Percentiles rank a stretch among this genome's conserved stretches.
These are phyloP conservation scores for Albifimbria verrucaria DNA, from an alignment of 2,329 filamentous ascomycete genomes.

Conservation along the genomic window DNA sequence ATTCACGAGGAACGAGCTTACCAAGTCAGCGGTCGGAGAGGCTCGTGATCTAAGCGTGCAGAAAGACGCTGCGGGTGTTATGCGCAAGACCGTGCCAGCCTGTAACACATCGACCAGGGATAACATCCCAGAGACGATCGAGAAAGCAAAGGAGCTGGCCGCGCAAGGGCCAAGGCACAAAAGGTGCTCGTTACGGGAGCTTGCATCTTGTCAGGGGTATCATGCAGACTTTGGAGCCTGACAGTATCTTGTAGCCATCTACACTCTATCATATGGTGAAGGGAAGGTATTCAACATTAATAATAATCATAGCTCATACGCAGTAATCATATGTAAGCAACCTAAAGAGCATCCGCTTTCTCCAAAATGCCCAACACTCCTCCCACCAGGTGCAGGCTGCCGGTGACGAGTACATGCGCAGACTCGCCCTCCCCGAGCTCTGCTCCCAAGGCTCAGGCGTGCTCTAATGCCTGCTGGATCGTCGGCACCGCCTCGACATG, in stretches of 20 bases:
- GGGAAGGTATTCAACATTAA: too few relatives aligned
- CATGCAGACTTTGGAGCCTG: constrained; percentile 64
- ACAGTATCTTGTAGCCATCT: constrained; percentile 12
- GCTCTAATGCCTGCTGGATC: constrained; percentile 51
- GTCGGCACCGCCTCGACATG: constrained; percentile 46
- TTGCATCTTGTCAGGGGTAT: constrained; percentile 80
- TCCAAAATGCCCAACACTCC: constrained; percentile 49
- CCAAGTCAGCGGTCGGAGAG: constrained; percentile 21
- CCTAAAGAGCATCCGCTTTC: constrained; percentile 38
- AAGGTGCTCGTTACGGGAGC: constrained; percentile 75
- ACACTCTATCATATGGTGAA: not conserved
- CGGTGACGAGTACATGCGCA: constrained; percentile 53
- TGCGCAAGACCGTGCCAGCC: constrained; percentile 52
- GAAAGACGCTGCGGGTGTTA: constrained; percentile 58
- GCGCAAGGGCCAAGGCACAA: constrained; percentile 36
- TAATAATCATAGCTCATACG: too few relatives aligned
- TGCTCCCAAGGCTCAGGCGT: constrained; percentile 35
- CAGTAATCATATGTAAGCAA: not conserved
- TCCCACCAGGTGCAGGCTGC: constrained; percentile 62
- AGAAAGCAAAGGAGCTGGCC: constrained; percentile 44
- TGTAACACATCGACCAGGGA: constrained; percentile 50
- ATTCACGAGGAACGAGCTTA: constrained; percentile 71
- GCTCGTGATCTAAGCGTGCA: constrained; percentile 59
- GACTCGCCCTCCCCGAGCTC: constrained; percentile 26
- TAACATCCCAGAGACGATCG: constrained; percentile 70